phyloP scores from a whole-genome alignment of 176 grass and related monocot species.

The Eragrostis curvula region DNA sequence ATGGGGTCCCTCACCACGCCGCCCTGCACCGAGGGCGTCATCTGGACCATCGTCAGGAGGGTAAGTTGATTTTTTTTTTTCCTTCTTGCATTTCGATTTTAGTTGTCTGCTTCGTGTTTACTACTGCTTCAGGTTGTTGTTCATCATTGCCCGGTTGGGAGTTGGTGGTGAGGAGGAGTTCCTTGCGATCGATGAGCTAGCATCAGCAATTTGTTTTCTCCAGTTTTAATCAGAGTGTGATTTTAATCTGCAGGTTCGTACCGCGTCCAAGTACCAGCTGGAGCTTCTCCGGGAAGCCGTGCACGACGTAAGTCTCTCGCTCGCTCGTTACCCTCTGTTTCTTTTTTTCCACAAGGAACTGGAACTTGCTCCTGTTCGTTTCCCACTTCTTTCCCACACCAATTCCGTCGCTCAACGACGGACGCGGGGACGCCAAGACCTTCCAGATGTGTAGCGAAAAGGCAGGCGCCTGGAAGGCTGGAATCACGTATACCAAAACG shows the following conservation, averaged over 20 bases:
- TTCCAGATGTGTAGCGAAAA: too few species aligned
- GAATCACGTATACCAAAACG: too few species aligned
- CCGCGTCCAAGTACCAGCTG: conserved; percentile 61
- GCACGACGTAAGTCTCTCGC: conserved; percentile 55
- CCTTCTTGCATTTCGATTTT: neutral
- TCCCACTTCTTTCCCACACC: neutral
- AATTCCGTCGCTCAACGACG: neutral
- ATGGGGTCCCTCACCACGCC: conserved; percentile 80
- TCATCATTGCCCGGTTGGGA: neutral
- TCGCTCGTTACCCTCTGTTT: neutral
- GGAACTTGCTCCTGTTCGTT: neutral
- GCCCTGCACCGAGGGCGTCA: conserved; percentile 73
- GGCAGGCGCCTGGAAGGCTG: too few species aligned
- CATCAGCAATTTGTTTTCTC: neutral
- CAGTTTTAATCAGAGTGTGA: neutral
- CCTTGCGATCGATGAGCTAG: neutral
- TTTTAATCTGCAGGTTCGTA: conserved; percentile 50
- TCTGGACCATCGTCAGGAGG: conserved; percentile 69
- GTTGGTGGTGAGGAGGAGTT: neutral
- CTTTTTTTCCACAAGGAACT: neutral
- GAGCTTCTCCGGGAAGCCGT: conserved; percentile 68
- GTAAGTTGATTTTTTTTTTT: neutral
- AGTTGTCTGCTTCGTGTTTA: neutral
- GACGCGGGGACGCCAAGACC: too few species aligned
- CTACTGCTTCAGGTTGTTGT: neutral